phyloP scores from a whole-genome alignment of 2,329 filamentous ascomycete genomes.

The Ramularia endophylla region DNA sequence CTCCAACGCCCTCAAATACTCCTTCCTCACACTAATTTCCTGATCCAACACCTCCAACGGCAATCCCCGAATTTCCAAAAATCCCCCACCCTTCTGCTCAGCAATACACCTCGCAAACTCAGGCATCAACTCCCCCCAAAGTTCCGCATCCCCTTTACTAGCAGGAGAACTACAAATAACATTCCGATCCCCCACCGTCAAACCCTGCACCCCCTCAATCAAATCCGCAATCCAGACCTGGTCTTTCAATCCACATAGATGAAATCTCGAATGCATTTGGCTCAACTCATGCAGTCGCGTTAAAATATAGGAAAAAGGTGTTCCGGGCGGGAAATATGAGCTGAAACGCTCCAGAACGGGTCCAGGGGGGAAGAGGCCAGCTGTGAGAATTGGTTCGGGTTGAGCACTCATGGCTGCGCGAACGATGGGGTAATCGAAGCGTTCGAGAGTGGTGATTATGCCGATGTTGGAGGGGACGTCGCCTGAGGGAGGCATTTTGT shows the following conservation, averaged over 20 bases:
- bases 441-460: constrained; percentile 71
- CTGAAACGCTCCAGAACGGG: constrained; percentile 68
- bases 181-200: constrained; percentile 69
- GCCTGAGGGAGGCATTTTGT: background rate
- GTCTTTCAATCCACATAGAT: constrained; percentile 60
- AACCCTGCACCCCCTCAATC: constrained; percentile 62
- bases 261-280: constrained; percentile 59
- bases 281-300: constrained; percentile 66
- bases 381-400: constrained; percentile 60
- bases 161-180: constrained; percentile 69
- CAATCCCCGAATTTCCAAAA: constrained; percentile 66
- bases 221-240: constrained; percentile 63
- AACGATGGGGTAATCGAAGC: constrained; percentile 60
- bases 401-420: constrained; percentile 57
- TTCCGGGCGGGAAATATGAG: constrained; percentile 71
- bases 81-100: constrained; percentile 56
- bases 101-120: constrained; percentile 66
- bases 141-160: constrained; percentile 45
- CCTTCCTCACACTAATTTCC: constrained; percentile 37
- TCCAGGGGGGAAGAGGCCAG: constrained; percentile 68
- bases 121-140: constrained; percentile 46
- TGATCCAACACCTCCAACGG: constrained; percentile 68
- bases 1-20: constrained; percentile 66
- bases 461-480: constrained; percentile 41
- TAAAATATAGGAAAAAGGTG: constrained; percentile 78